A percentile compares a stretch with the other conserved stretches of the same genome.
phyloP scores from a whole-genome alignment of 768 basidiomycete species.

The Lactarius tabidus region DNA sequence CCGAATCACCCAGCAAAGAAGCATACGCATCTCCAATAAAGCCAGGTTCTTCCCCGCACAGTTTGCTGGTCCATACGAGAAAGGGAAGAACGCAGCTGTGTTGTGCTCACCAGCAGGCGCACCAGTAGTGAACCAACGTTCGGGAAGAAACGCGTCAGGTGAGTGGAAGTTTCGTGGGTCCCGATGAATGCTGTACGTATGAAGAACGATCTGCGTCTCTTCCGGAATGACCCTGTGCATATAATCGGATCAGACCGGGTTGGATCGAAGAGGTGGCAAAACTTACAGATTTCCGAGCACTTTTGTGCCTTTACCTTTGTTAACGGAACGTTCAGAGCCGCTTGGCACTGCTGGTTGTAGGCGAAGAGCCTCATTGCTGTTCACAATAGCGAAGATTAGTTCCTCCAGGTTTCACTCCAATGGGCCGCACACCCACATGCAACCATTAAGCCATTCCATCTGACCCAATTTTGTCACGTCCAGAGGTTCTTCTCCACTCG shows the following conservation, averaged over 20 bases:
- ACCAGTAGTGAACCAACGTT: neutral
- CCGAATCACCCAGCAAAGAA: neutral
- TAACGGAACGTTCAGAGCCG: neutral
- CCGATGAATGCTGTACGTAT: conserved; percentile 1
- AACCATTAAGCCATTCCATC: conserved; percentile 9
- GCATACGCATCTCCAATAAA: conserved; percentile 17
- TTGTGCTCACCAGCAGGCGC: neutral
- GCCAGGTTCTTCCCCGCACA: conserved; percentile 28
- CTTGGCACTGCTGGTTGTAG: neutral
- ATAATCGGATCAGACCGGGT: too few relatives aligned
- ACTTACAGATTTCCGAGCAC: neutral
- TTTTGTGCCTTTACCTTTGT: neutral
- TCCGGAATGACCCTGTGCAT: neutral
- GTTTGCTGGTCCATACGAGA: conserved; percentile 24
- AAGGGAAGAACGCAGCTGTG: conserved; percentile 23
- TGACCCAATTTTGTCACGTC: neutral
- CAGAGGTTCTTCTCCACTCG: conserved; percentile 1
- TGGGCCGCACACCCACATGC: conserved; percentile 1
- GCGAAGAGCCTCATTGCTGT: neutral
- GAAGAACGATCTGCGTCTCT: neutral
- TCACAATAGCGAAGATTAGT: neutral
- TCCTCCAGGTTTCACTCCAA: neutral
- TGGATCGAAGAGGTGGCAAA: too few relatives aligned
- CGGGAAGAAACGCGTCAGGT: neutral
- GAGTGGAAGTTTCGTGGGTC: neutral